Conservation (phyloP, 169 alveolate species). For the Prorocentrum cordatum region DNA sequence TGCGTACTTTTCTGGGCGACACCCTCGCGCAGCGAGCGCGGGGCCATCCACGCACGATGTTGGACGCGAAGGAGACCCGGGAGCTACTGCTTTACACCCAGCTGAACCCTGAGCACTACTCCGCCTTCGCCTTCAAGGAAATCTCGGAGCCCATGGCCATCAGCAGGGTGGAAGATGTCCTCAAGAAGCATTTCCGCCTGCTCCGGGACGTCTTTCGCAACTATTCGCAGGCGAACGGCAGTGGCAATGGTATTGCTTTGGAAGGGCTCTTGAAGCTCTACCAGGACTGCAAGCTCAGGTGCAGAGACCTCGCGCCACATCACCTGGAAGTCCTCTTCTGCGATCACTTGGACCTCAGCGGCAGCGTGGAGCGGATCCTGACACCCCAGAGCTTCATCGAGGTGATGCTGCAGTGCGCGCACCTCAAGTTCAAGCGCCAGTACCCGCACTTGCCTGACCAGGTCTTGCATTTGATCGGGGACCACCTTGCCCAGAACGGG, state of each 20-base stretch:
- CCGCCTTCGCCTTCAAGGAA: too few species aligned
- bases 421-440: neutral
- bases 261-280: slow-evolving; percentile 39
- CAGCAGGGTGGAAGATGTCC: too few species aligned
- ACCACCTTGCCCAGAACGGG: slow-evolving; percentile 13
- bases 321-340: slow-evolving; percentile 35
- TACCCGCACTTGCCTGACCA: slow-evolving; percentile 4
- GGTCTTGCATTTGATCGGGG: slow-evolving; percentile 11
- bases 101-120: neutral
- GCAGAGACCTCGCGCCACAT: slow-evolving; percentile 47
- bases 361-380: slow-evolving; percentile 1
- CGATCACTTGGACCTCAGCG: slow-evolving; percentile 9
- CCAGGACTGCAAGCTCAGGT: slow-evolving; percentile 57
- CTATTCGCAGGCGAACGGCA: too few species aligned
- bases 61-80: slow-evolving; percentile 65
- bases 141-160: too few species aligned
- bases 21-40: slow-evolving; percentile 28
- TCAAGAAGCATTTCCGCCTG: too few species aligned
- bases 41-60: slow-evolving; percentile 49
- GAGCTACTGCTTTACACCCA: slow-evolving; percentile 25
- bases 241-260: slow-evolving; percentile 29
- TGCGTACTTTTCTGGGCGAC: slow-evolving; percentile 30
- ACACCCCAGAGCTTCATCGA: slow-evolving; percentile 20
- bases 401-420: slow-evolving; percentile 30
- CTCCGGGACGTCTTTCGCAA: too few species aligned